Percentiles rank a stretch among this genome's conserved stretches.
phyloP scores from a whole-genome alignment of 192 early-diverging fungal species.

The Coemansia sp. region DNA sequence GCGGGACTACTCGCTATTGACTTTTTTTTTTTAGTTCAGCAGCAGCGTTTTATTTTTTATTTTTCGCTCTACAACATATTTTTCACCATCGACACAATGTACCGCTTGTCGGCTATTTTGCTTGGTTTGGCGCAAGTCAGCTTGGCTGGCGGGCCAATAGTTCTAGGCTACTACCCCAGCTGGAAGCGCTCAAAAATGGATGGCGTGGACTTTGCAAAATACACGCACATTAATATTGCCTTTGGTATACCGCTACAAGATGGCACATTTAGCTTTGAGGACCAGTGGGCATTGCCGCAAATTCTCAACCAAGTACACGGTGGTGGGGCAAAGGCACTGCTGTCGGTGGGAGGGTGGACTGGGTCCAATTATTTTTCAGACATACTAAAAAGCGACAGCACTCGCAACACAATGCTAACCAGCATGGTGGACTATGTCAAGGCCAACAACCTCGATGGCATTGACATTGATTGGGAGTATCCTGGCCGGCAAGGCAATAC shows the following conservation, averaged over 20 bases:
- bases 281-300: slow-evolving; percentile 16
- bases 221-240: slow-evolving; percentile 68
- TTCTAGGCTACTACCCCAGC: slow-evolving; percentile 31
- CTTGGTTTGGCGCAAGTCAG: neutral
- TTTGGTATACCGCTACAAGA: slow-evolving; percentile 51
- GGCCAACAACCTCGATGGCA: slow-evolving; percentile 60
- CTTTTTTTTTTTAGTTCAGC: neutral
- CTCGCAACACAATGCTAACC: slow-evolving; percentile 43
- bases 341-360: slow-evolving; percentile 69
- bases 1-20: neutral
- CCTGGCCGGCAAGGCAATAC: slow-evolving; percentile 42
- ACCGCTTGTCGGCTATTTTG: neutral
- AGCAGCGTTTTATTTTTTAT: neutral
- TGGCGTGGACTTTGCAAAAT: slow-evolving; percentile 38
- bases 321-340: slow-evolving; percentile 55
- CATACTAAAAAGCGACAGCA: neutral
- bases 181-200: slow-evolving; percentile 22
- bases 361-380: slow-evolving; percentile 52
- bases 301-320: slow-evolving; percentile 49
- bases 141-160: slow-evolving; percentile 3
- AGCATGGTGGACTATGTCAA: slow-evolving; percentile 53
- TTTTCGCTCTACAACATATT: neutral
- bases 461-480: slow-evolving; percentile 77
- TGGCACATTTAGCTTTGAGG: slow-evolving; percentile 27
- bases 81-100: neutral